A percentile compares a stretch with the other conserved stretches of the same genome.
Evolutionary conservation across 2,329 filamentous ascomycete genomes (phyloP).

Genomic region (Anthostomella pinea): DNA sequence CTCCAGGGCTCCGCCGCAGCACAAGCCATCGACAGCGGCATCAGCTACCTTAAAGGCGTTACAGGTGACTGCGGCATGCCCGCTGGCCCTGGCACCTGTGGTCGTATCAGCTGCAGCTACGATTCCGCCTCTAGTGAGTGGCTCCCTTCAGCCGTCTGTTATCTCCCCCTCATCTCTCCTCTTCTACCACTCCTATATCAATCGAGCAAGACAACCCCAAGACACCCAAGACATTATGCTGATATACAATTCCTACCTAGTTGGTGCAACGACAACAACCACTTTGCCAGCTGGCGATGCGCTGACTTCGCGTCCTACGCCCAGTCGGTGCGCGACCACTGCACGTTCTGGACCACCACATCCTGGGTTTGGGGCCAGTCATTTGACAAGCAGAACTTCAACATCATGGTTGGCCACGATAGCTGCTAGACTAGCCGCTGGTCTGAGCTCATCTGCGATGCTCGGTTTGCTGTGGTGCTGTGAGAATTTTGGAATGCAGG

Average conservation of each 20-base stretch:
- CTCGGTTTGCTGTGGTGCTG: too few relatives aligned
- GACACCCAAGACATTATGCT: background rate
- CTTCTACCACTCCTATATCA: background rate
- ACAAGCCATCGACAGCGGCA: background rate
- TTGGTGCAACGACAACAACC: slow-evolving; percentile 5
- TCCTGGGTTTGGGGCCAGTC: background rate
- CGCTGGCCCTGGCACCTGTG: background rate
- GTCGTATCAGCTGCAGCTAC: slow-evolving; percentile 3
- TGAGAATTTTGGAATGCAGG: too few relatives aligned
- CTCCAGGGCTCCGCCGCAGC: background rate
- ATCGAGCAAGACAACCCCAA: background rate
- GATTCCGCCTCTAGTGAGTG: slow-evolving; percentile 2
- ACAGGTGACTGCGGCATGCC: background rate
- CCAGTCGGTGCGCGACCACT: background rate
- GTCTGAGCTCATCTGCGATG: background rate
- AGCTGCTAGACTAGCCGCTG: background rate
- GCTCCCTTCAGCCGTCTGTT: too few relatives aligned
- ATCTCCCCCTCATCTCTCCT: background rate
- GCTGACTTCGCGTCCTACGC: background rate
- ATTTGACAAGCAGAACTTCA: background rate
- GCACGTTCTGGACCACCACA: background rate
- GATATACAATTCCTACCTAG: background rate
- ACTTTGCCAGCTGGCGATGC: background rate
- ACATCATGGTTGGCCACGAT: background rate
- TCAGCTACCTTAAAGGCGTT: slow-evolving; percentile 1